Evolutionary conservation across 2,329 filamentous ascomycete genomes (phyloP), one percentile per base, ranked within the genome.

Genomic region (Trichophyton benhamiae): DNA sequence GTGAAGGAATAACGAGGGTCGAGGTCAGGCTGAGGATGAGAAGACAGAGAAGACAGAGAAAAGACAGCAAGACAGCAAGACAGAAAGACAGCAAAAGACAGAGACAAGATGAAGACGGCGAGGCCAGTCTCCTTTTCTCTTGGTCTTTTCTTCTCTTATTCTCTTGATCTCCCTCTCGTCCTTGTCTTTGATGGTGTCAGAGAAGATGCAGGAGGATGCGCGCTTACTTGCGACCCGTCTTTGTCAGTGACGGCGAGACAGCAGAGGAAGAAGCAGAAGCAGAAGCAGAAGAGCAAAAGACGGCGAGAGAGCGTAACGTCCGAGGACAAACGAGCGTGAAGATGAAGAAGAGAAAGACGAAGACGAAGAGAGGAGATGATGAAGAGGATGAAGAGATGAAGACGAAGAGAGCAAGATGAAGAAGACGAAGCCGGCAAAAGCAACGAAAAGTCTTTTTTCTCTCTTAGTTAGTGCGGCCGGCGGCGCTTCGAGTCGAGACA

Each of bases 361-460:
- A 4, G 9, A 15, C 38, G n/a, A 49, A 59, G 63, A 67, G 64
- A 67, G 64, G 44, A 27, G 33, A 38, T 4, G 8, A 13, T 3
- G 6, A 13, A 1, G 3, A 2, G 25, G 17, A 8, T 8, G 44
- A 11, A 7, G 9, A 38, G 1, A 6, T 65, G 64, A 63, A 60
- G 64, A 60, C 57, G 61, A 58, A 59, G 63, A 67, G 64, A 67
- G 64, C 66, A 55, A 11, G 11, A 13, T 13, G 33, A 61, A 60
- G 11, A 41, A 7, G 33, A 59, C 58, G 22, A 60, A 61, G 30
- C 49, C 38, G 44, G 30, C 13, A 30, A 25, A 25, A 53, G 22
- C 8, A 53, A 17, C 13, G 17, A 30, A 33, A 13, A 33, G 15
- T 2, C 27, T 30, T 30, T 30, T 30, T 20, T 20, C 25, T 30